A percentile compares a stretch with the other conserved stretches of the same genome.
These are phyloP conservation scores for Barnettozyma californica DNA, from an alignment of 805 yeast species.

Conservation along the genomic window DNA sequence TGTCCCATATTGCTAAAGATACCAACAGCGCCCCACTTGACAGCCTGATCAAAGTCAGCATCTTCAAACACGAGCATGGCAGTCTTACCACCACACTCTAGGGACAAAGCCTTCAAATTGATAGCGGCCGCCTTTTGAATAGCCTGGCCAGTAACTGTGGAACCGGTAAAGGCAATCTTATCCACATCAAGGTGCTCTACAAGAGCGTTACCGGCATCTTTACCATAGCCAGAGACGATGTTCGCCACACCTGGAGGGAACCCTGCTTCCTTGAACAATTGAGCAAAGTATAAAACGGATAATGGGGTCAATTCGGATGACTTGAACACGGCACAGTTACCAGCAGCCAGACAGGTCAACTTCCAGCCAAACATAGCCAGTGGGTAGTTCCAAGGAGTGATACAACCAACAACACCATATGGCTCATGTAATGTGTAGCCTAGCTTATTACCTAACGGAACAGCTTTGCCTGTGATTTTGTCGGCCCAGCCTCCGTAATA, in stretches of 20 bases:
- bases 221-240: conserved; percentile 40
- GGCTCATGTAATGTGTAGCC: conserved; percentile 51
- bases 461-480: conserved; percentile 57
- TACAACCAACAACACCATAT: conserved; percentile 46
- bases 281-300: conserved; percentile 38
- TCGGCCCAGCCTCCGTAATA: conserved; percentile 77
- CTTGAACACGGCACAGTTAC: conserved; percentile 43
- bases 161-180: conserved; percentile 53
- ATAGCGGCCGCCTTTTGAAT: conserved; percentile 38
- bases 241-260: conserved; percentile 49
- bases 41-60: conserved; percentile 41
- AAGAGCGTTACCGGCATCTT: conserved; percentile 40
- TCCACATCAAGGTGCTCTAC: conserved; percentile 40
- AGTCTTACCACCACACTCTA: conserved; percentile 52
- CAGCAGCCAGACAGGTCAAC: conserved; percentile 42
- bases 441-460: conserved; percentile 55
- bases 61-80: conserved; percentile 44
- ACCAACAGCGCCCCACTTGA: conserved; percentile 49
- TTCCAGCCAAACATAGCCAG: conserved; percentile 48
- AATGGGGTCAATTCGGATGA: conserved; percentile 47
- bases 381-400: conserved; percentile 50
- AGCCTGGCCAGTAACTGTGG: conserved; percentile 43
- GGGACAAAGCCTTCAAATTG: conserved; percentile 42
- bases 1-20: conserved; percentile 59
- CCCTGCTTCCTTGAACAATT: conserved; percentile 38